Percentiles rank a stretch among this genome's conserved stretches.
These are phyloP conservation scores for Dactylellina parvicollis DNA, from an alignment of 2,329 filamentous ascomycete species.

Conservation along the genomic window DNA sequence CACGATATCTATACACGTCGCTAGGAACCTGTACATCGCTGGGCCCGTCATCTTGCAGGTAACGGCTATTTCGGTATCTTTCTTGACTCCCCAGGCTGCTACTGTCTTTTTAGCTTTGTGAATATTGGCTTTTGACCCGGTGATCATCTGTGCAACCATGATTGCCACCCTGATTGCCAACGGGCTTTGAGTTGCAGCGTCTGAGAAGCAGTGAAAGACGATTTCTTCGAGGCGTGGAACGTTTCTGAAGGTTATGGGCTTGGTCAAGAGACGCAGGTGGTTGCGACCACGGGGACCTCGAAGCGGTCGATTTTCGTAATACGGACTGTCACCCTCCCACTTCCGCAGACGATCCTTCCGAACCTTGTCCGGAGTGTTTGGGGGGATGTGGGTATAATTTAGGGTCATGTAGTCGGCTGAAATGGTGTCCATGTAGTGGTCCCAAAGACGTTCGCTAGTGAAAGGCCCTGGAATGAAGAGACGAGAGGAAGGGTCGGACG, in stretches of 20 bases:
- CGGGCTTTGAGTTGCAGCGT: conserved; percentile 74
- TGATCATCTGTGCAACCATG: conserved; percentile 85
- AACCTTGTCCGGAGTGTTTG: conserved; percentile 72
- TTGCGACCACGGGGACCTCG: conserved; percentile 84
- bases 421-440: conserved; percentile 88
- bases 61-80: conserved; percentile 76
- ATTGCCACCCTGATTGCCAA: conserved; percentile 82
- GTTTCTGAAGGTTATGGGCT: conserved; percentile 80
- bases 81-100: conserved; percentile 76
- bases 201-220: conserved; percentile 79
- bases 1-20: conserved; percentile 88
- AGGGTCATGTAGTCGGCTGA: conserved; percentile 88
- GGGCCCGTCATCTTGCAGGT: conserved; percentile 82
- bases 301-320: conserved; percentile 88
- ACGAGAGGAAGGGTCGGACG: conserved; percentile 86
- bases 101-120: conserved; percentile 77
- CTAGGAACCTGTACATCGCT: conserved; percentile 86
- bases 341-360: conserved; percentile 75
- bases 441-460: conserved; percentile 82
- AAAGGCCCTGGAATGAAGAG: conserved; percentile 92
- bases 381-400: conserved; percentile 84
- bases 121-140: conserved; percentile 76
- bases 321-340: conserved; percentile 92
- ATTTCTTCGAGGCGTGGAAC: conserved; percentile 83
- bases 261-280: conserved; percentile 75